These are phyloP conservation scores for Pestalotiopsis sp. DNA, from an alignment of 2,329 filamentous ascomycete genomes.

Conservation along the genomic window DNA sequence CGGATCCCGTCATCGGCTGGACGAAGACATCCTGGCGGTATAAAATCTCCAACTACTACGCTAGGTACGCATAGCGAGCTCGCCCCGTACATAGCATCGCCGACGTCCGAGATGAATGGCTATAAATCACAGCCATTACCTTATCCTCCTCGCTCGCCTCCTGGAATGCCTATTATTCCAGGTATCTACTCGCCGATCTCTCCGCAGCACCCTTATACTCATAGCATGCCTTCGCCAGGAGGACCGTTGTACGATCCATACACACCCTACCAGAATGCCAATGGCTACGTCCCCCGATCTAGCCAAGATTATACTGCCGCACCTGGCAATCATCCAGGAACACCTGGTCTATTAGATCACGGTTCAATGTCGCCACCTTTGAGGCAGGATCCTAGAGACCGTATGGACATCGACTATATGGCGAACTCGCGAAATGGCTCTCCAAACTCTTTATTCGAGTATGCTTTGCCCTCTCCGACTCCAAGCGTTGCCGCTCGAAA, in stretches of 20 bases:
- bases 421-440: constrained; percentile 37
- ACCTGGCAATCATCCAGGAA: constrained; percentile 45
- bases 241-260: too few species aligned
- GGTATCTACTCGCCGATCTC: constrained; percentile 51
- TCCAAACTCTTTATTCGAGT: not conserved
- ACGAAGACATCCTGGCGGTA: too few species aligned
- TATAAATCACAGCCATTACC: too few species aligned
- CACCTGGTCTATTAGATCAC: constrained; percentile 39
- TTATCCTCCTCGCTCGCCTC: too few species aligned
- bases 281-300: constrained; percentile 33
- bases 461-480: not conserved
- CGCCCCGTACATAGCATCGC: too few species aligned
- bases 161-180: constrained; percentile 28
- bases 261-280: not conserved
- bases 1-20: too few species aligned
- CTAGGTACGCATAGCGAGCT: too few species aligned
- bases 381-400: too few species aligned
- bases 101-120: too few species aligned
- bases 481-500: not conserved
- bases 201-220: constrained; percentile 45
- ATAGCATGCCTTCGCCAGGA: too few species aligned
- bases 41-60: too few species aligned
- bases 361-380: constrained; percentile 48
- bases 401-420: constrained; percentile 62
- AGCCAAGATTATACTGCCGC: constrained; percentile 42